Conservation (phyloP, 805 yeast species). For the Hermanozyma aechmeae region DNA sequence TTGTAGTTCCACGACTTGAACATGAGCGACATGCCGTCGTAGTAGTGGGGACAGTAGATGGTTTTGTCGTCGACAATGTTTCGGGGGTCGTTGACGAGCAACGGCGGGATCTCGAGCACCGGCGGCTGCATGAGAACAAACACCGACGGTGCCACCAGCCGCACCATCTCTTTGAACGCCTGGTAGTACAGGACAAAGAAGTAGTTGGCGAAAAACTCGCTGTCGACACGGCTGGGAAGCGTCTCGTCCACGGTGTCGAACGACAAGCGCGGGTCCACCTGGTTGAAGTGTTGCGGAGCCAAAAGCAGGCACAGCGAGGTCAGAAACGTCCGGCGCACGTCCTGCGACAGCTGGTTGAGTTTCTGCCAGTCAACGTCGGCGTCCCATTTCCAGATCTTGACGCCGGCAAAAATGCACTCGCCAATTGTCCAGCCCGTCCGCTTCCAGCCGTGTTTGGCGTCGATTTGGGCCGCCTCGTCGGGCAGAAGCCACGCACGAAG, state of each 20-base stretch:
- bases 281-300: slow-evolving; percentile 23
- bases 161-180: slow-evolving; percentile 38
- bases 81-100: slow-evolving; percentile 37
- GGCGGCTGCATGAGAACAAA: slow-evolving; percentile 74
- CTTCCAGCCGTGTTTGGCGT: slow-evolving; percentile 60
- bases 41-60: slow-evolving; percentile 80
- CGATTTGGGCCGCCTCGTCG: slow-evolving; percentile 35
- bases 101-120: slow-evolving; percentile 70
- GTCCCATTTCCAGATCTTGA: slow-evolving; percentile 63
- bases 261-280: slow-evolving; percentile 9
- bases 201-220: slow-evolving; percentile 50
- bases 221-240: slow-evolving; percentile 27
- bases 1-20: slow-evolving; percentile 78
- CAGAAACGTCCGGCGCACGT: slow-evolving; percentile 17
- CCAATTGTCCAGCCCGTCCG: slow-evolving; percentile 67
- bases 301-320: slow-evolving; percentile 14
- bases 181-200: slow-evolving; percentile 58
- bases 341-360: slow-evolving; percentile 15
- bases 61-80: slow-evolving; percentile 53
- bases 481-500: slow-evolving; percentile 56
- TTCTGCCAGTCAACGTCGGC: slow-evolving; percentile 11
- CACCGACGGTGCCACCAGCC: slow-evolving; percentile 33
- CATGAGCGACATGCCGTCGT: slow-evolving; percentile 91
- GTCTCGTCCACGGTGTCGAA: slow-evolving; percentile 20
- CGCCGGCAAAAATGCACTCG: slow-evolving; percentile 71